Percentiles rank a stretch among this genome's conserved stretches.
Evolutionary conservation across 1,284 basidiomycete genomes (phyloP).

Genomic region (Rhodotorula sp.): DNA sequence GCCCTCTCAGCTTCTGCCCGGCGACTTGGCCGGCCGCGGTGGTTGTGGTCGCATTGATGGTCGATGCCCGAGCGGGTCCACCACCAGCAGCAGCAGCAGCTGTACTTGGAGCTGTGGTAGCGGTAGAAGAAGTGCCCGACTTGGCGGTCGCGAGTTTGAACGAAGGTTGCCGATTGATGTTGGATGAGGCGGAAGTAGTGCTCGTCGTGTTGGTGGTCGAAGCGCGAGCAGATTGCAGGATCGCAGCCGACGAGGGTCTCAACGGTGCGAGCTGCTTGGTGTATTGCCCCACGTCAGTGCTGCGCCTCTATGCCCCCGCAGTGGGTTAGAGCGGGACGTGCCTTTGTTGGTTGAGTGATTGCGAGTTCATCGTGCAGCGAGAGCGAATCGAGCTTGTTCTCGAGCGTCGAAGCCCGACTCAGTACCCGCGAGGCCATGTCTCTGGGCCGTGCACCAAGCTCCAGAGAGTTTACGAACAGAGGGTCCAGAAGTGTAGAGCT

Average conservation of each 20-base stretch:
- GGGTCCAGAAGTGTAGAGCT: neutral
- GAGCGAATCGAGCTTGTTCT: slow-evolving; percentile 33
- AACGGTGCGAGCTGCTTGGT: slow-evolving; percentile 21
- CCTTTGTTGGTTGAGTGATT: slow-evolving; percentile 1
- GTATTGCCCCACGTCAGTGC: neutral
- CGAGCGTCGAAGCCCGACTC: slow-evolving; percentile 22
- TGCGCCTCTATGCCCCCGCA: too few species aligned
- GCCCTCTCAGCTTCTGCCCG: neutral
- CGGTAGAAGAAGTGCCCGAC: neutral
- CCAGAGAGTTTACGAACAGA: too few species aligned
- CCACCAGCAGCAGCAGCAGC: too few species aligned
- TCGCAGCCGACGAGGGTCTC: slow-evolving; percentile 9
- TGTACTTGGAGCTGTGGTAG: neutral
- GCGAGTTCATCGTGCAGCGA: slow-evolving; percentile 17
- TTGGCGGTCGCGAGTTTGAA: slow-evolving; percentile 30
- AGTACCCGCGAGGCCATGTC: slow-evolving; percentile 32
- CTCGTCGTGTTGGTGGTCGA: neutral
- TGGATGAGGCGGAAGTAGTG: slow-evolving; percentile 25
- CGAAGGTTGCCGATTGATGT: slow-evolving; percentile 29
- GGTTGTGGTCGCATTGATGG: neutral
- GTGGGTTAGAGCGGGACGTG: neutral
- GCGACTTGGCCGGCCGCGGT: neutral
- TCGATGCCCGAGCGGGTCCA: neutral
- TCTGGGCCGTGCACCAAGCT: too few species aligned
- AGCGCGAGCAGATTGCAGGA: neutral